Evolutionary conservation across 148 eudicot genomes (phyloP), one percentile per base, ranked within the genome.

Genomic region (Cornus suecica): DNA sequence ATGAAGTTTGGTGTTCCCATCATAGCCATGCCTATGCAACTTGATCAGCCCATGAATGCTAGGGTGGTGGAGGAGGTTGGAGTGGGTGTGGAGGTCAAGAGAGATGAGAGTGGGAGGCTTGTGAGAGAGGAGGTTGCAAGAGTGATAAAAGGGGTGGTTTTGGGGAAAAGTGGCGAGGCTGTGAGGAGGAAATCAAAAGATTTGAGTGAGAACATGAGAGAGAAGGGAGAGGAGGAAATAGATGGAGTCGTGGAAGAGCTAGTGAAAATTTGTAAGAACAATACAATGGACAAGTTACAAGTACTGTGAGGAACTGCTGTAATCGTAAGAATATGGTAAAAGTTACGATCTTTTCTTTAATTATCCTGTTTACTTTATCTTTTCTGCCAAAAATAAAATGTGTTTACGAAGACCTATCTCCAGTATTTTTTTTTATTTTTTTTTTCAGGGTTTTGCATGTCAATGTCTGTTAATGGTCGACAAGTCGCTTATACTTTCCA

Each of bases 1-100:
- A 79, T 79, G 74, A 79, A 68, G 15, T 79, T 74, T 29, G 82
- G 82, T 9, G 82, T 79, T 18, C 82, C 82, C 5, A 79, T 79
- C 3, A 69, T 79, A 24, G 77, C 77, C 31, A 74, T 79, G 69
- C 82, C 82, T 1, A 73, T 74, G 82, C 82, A 80, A 37, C 48
- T 80, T 32, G 82, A 80, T 48, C 82, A 80, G 63, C 82, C 82
- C 0, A 5, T 80, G 9, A 80, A 80, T 69, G 78, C 74, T 10
- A 70, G 78, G 70, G 34, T 80, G 10, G 71, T 74, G 9, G 70
- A 29, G 26, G 71, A 69, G 1, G 29, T 74, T 20, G 82, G 82
- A 3, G 70, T 80, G 0, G 82, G 78, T 11, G 10, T 80, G 32
- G 78, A 80, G 32, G 82, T 80, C 3, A 65, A 37, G 13, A 80